A percentile compares a stretch with the other conserved stretches of the same genome.
phyloP scores from a whole-genome alignment of 2,329 filamentous ascomycete genomes.

The Epichloe sp. region DNA sequence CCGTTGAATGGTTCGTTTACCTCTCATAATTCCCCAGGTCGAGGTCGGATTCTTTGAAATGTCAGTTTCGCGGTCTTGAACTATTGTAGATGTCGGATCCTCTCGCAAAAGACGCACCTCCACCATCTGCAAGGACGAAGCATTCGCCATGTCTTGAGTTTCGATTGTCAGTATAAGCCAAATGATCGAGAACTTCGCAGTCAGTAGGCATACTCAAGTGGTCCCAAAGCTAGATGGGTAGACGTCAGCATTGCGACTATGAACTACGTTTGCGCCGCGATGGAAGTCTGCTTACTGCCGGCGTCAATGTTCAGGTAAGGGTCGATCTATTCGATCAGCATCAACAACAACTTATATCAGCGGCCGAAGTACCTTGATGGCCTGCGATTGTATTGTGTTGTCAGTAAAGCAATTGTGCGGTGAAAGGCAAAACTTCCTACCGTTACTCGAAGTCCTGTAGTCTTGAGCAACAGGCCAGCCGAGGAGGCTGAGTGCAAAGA shows the following conservation, averaged over 20 bases:
- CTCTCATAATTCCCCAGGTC: constrained; percentile 46
- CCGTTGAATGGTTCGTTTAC: constrained; percentile 8
- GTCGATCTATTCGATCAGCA: constrained; percentile 24
- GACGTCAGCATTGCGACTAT: not conserved
- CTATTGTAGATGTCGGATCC: not conserved
- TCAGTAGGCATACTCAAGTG: constrained; percentile 17
- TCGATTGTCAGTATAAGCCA: constrained; percentile 4
- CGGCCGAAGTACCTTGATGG: not conserved
- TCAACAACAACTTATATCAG: not conserved
- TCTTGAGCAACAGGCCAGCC: constrained; percentile 41
- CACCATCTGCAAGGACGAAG: constrained; percentile 76
- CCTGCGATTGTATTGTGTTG: not conserved
- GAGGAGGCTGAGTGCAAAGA: constrained; percentile 41
- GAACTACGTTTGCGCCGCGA: not conserved
- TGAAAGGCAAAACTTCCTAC: not conserved
- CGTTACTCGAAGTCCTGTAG: constrained; percentile 14
- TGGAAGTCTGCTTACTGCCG: constrained; percentile 6
- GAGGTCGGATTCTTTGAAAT: constrained; percentile 27
- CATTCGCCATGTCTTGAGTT: constrained; percentile 64
- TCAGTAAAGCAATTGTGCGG: not conserved
- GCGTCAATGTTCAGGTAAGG: constrained; percentile 32
- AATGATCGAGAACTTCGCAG: not conserved
- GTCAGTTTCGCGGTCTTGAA: not conserved
- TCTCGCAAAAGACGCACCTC: constrained; percentile 24
- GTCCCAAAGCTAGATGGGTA: constrained; percentile 9